Conservation (phyloP, 208 protist genomes). For the Trypanosoma rangeli region DNA sequence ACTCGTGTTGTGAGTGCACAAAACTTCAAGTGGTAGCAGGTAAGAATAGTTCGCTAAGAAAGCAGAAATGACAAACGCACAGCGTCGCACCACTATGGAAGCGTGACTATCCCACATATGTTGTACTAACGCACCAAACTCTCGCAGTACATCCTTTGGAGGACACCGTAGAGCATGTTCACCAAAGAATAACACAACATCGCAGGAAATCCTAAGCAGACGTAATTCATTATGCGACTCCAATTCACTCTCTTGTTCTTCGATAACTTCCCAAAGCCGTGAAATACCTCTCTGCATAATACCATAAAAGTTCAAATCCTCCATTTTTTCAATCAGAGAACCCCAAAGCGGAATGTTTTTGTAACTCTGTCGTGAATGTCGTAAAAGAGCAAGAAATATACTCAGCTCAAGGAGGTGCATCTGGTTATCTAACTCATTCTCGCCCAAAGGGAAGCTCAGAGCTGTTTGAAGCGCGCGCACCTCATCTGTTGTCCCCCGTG, state of each 20-base stretch:
- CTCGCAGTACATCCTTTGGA: conserved; percentile 1
- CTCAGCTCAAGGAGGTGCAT: conserved; percentile 29
- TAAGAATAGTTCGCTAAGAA: conserved; percentile 21
- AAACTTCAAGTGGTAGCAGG: conserved; percentile 3
- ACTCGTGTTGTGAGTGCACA: not conserved
- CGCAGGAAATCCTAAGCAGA: conserved; percentile 22
- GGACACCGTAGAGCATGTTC: conserved; percentile 9
- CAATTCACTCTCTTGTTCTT: conserved; percentile 5
- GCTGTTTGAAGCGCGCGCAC: conserved; percentile 15
- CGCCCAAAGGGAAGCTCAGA: conserved; percentile 12
- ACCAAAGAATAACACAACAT: conserved; percentile 26
- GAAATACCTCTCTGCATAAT: conserved; percentile 23
- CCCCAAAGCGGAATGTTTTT: conserved; percentile 15
- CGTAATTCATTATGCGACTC: conserved; percentile 13
- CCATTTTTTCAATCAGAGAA: conserved; percentile 27
- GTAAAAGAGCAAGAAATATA: conserved; percentile 22
- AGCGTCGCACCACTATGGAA: conserved; percentile 17
- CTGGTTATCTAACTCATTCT: conserved; percentile 12
- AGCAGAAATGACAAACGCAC: conserved; percentile 27
- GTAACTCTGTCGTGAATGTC: conserved; percentile 14
- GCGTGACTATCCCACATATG: conserved; percentile 22
- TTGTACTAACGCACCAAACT: conserved; percentile 10
- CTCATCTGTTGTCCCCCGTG: not conserved
- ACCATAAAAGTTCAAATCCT: conserved; percentile 24
- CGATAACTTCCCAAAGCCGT: conserved; percentile 18